Evolutionary conservation across 805 yeast species (phyloP).

Genomic region (Pichia ethanolica): DNA sequence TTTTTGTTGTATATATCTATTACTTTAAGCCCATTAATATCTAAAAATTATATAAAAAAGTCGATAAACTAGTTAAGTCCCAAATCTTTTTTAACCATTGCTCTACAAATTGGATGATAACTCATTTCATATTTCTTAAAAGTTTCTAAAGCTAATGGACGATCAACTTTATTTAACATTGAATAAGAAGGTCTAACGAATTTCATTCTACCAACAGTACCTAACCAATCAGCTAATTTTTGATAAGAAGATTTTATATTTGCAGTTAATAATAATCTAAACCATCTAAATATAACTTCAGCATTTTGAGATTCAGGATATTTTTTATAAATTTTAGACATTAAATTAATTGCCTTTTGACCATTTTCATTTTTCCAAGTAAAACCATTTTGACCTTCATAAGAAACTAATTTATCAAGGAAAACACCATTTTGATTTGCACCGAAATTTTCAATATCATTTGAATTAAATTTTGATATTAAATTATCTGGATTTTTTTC

Average conservation of each 20-base stretch:
- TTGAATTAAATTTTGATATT: conserved; percentile 31
- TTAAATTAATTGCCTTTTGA: conserved; percentile 25
- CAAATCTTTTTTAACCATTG: conserved; percentile 78
- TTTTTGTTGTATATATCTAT: too few relatives aligned
- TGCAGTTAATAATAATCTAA: conserved; percentile 54
- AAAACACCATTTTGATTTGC: conserved; percentile 78
- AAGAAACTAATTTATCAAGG: conserved; percentile 55
- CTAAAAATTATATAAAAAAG: too few relatives aligned
- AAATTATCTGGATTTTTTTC: conserved; percentile 20
- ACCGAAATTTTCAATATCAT: conserved; percentile 51
- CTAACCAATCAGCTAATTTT: conserved; percentile 72
- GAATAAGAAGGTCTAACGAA: conserved; percentile 83
- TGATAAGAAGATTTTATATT: conserved; percentile 38
- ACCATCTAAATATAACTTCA: conserved; percentile 77
- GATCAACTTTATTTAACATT: conserved; percentile 56
- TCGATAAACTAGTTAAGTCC: conserved; percentile 26
- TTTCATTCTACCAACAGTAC: conserved; percentile 91
- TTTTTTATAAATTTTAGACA: conserved; percentile 30
- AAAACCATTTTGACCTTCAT: conserved; percentile 38
- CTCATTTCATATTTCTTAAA: conserved; percentile 49
- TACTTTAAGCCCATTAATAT: too few relatives aligned
- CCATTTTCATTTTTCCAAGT: conserved; percentile 29
- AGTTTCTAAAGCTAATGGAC: conserved; percentile 55
- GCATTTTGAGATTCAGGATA: conserved; percentile 59
- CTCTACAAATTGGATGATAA: conserved; percentile 81